Percentiles rank a stretch among this genome's conserved stretches.
Evolutionary conservation across 2,329 filamentous ascomycete genomes (phyloP).

Genomic region (Xylaria polymorpha): DNA sequence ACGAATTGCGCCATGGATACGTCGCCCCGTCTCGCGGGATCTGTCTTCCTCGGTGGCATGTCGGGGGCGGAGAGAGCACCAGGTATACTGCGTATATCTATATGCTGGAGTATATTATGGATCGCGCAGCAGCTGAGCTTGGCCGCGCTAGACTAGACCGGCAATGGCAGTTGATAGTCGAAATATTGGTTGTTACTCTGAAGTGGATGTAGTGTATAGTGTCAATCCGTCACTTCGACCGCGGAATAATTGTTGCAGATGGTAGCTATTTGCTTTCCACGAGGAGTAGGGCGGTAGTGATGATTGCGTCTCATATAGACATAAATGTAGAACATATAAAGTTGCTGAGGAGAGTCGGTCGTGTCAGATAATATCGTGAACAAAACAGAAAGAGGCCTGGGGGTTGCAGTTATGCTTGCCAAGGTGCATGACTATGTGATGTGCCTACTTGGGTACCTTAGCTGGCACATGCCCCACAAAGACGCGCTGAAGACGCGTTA

Average conservation of each 20-base stretch:
- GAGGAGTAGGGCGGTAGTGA: background rate
- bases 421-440: background rate
- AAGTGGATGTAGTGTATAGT: background rate
- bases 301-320: background rate
- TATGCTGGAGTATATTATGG: background rate
- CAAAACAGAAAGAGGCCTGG: background rate
- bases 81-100: background rate
- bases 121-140: conserved; percentile 5
- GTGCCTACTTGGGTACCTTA: background rate
- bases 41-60: conserved; percentile 69
- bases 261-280: background rate
- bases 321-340: background rate
- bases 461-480: conserved; percentile 1
- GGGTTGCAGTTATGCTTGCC: background rate
- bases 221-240: background rate
- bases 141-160: conserved; percentile 13
- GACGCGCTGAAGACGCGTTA: conserved; percentile 16
- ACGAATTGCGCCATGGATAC: conserved; percentile 60
- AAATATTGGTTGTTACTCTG: background rate
- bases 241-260: background rate
- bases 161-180: conserved; percentile 14
- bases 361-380: background rate
- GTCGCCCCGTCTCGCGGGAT: conserved; percentile 58
- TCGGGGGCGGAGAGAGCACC: conserved; percentile 34
- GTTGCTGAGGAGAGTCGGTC: background rate